phyloP scores from a whole-genome alignment of 257 asterid genomes.

The Nicotiana undulata region DNA sequence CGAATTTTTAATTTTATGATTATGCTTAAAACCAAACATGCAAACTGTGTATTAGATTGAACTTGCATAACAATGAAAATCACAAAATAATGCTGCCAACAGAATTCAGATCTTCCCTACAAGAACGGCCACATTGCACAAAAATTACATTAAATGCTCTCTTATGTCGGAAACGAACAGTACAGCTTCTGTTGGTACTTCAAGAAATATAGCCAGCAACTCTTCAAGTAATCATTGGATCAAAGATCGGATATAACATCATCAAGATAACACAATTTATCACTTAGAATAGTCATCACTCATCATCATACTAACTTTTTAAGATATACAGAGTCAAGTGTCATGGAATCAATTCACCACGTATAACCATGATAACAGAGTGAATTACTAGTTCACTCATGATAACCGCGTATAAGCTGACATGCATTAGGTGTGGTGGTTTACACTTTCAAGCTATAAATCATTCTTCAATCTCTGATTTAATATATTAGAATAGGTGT shows the following conservation, averaged over 20 bases:
- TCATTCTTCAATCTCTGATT: too few relatives aligned
- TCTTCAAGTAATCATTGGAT: slow-evolving; percentile 2
- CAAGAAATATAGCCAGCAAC: not conserved
- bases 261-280: not conserved
- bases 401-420: not conserved
- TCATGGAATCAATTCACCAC: not conserved
- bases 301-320: not conserved
- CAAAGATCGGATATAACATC: not conserved
- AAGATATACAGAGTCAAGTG: not conserved
- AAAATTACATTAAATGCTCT: not conserved
- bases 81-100: not conserved
- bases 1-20: too few relatives aligned
- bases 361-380: not conserved
- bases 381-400: not conserved
- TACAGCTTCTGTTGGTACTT: not conserved
- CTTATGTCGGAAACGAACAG: not conserved
- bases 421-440: too few relatives aligned
- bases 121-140: not conserved
- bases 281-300: not conserved
- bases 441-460: too few relatives aligned
- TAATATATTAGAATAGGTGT: too few relatives aligned
- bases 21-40: slow-evolving; percentile 15
- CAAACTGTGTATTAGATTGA: slow-evolving; percentile 2
- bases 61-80: not conserved
- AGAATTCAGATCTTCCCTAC: not conserved